A percentile compares a stretch with the other conserved stretches of the same genome.
Conservation (phyloP, 2,329 filamentous ascomycete genomes). For the Fragosphaeria purpurea region DNA sequence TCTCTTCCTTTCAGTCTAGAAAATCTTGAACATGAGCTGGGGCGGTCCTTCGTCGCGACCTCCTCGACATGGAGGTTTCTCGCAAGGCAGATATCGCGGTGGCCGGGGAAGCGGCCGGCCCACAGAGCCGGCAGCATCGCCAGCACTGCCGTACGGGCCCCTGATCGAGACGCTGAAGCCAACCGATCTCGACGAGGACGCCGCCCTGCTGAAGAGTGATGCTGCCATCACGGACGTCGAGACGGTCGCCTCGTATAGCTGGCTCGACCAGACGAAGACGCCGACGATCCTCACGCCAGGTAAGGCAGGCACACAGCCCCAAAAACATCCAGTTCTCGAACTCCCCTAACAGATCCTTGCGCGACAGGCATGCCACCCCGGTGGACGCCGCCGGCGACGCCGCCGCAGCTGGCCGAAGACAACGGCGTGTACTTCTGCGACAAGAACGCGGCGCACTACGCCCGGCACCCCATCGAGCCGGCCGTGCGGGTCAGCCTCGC, state of each 20-base stretch:
- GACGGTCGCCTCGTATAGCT: conserved; percentile 27
- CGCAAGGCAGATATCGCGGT: no score
- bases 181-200: conserved; percentile 11
- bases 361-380: conserved; percentile 35
- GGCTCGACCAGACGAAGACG: conserved; percentile 17
- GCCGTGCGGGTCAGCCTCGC: conserved; percentile 29
- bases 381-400: conserved; percentile 34
- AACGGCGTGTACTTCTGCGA: conserved; percentile 42
- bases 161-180: conserved; percentile 11
- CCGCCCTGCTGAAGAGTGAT: conserved; percentile 8
- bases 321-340: no score
- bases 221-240: conserved; percentile 17
- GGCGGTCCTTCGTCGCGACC: no score
- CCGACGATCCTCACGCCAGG: conserved; percentile 25
- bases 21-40: no score
- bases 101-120: no score
- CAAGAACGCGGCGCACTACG: conserved; percentile 39
- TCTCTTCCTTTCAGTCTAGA: no score
- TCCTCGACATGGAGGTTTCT: no score
- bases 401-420: conserved; percentile 31
- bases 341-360: no score
- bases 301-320: conserved; percentile 6
- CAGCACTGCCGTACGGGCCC: conserved; percentile 3
- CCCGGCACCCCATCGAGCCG: conserved; percentile 40
- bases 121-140: no score